A percentile compares a stretch with the other conserved stretches of the same genome.
These are phyloP conservation scores for Lachnellula cervina DNA, from an alignment of 2,329 filamentous ascomycete species.

Conservation along the genomic window DNA sequence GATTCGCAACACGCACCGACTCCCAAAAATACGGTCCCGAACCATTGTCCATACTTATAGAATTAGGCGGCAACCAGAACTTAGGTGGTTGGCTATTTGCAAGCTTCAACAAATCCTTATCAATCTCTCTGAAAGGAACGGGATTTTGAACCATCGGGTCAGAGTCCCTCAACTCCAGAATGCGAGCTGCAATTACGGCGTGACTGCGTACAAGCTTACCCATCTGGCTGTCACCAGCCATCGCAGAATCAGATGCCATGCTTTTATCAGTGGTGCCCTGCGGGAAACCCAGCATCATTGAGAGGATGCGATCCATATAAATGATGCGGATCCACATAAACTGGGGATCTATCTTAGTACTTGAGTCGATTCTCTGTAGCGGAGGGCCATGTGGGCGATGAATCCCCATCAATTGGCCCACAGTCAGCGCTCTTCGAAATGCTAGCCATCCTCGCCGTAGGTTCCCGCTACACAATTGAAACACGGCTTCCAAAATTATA, in stretches of 20 bases:
- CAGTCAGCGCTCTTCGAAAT: constrained; percentile 40
- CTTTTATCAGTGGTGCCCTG: constrained; percentile 37
- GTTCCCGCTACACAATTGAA: constrained; percentile 39
- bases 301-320: constrained; percentile 43
- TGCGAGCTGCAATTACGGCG: constrained; percentile 34
- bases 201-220: constrained; percentile 44
- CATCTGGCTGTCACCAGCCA: constrained; percentile 33
- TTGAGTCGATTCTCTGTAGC: constrained; percentile 22
- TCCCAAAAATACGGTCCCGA: constrained; percentile 14
- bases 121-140: constrained; percentile 30
- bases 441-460: constrained; percentile 43
- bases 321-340: constrained; percentile 44
- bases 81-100: constrained; percentile 20
- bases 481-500: constrained; percentile 42
- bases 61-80: constrained; percentile 27
- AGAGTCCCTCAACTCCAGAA: constrained; percentile 35
- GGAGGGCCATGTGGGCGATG: constrained; percentile 16
- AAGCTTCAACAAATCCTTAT: constrained; percentile 31
- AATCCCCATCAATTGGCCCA: constrained; percentile 33
- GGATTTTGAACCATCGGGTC: constrained; percentile 21
- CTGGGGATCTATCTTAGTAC: constrained; percentile 29
- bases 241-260: constrained; percentile 32
- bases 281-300: constrained; percentile 43
- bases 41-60: constrained; percentile 12
- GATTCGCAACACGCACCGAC: constrained; percentile 26